Base-by-base conservation (phyloP, 768 basidiomycete genomes). In the Mycena crocata region DNA sequence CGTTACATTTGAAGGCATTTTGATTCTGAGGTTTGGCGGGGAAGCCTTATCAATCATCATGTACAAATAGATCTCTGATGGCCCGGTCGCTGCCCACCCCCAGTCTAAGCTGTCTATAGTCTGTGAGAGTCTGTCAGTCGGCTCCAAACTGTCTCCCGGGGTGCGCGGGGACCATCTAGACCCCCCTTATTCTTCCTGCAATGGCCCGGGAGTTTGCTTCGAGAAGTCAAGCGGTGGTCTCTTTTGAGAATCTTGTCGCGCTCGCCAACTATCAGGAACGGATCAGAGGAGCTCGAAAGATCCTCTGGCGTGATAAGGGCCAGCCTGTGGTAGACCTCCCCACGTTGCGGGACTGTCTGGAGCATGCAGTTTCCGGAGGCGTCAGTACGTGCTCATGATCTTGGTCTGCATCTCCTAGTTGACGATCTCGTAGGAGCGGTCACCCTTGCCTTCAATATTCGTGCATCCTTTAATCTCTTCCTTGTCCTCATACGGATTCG, bases 181-280 rank as follows among this genome's bases (percentile, higher is more conserved):
- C 9, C 17, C 15, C 40, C n/a, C 40, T 21, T 19, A 17, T 17
- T 37, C 9, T 17, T 37, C 37, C 37, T 9, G 37, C 10, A 37
- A 17, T 9, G 10, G 10, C 37, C 10, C 9, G 9, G 37, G 37
- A 37, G 37, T 37, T 37, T 37, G 37, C 17, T 5, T 31, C 48
- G 8, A 10, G 32, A 26, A 35, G 55, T 12, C 28, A 32, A 23
- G 14, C 19, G n/a, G 88, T 92, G 81, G 84, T 87, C 12, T 94
- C 92, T 0, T 95, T 95, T 70, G 93, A 95, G 75, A 93, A 93
- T 73, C 82, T 96, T 10, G 90, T 94, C 24, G 92, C 91, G 17
- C 84, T 96, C 60, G 94, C 94, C 6, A 94, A 94, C 78, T 89
- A 92, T 77, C 90, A 93, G 75, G 92, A 95, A 66, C 83, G 87